Percentiles rank a stretch among this genome's conserved stretches.
phyloP scores from a whole-genome alignment of 2,329 filamentous ascomycete species.

The Cucurbitaria berberidis region DNA sequence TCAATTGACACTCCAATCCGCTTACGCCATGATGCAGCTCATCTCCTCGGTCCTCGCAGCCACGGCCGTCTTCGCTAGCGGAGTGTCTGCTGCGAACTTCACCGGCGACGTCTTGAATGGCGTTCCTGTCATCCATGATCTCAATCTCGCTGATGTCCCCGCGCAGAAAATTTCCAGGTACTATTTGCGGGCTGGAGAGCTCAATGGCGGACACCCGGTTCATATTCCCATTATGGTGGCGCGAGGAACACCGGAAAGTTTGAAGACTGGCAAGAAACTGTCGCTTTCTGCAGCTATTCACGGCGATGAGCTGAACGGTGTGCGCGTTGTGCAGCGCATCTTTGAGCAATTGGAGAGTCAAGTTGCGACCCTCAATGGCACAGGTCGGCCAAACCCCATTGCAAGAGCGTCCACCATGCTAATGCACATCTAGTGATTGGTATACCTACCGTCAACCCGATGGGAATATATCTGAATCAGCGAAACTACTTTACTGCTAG shows the following conservation, averaged over 20 bases:
- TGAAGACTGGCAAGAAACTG: slow-evolving; percentile 46
- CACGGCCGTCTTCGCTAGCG: slow-evolving; percentile 23
- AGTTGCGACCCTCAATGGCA: slow-evolving; percentile 44
- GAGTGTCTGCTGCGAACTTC: slow-evolving; percentile 31
- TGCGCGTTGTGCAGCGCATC: slow-evolving; percentile 46
- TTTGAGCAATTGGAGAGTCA: slow-evolving; percentile 40
- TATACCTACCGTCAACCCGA: slow-evolving; percentile 49
- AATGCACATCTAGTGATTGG: slow-evolving; percentile 41
- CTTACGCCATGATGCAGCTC: slow-evolving; percentile 31
- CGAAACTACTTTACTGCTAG: slow-evolving; percentile 47
- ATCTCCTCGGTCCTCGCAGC: slow-evolving; percentile 25
- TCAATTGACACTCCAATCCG: background rate
- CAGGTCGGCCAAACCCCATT: slow-evolving; percentile 24
- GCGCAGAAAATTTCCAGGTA: slow-evolving; percentile 45
- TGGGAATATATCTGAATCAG: slow-evolving; percentile 50
- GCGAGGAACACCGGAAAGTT: slow-evolving; percentile 45
- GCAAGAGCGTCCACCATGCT: background rate
- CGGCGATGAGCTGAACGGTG: slow-evolving; percentile 49
- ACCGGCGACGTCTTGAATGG: slow-evolving; percentile 44
- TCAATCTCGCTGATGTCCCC: slow-evolving; percentile 48
- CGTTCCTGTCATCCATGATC: slow-evolving; percentile 38
- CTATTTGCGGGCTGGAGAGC: slow-evolving; percentile 47
- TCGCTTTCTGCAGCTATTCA: slow-evolving; percentile 49
- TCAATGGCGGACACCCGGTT: slow-evolving; percentile 48
- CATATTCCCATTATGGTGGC: slow-evolving; percentile 49